Evolutionary conservation across 108 stramenopile genomes (phyloP).

Genomic region (Pseudonitzschia pungens): DNA sequence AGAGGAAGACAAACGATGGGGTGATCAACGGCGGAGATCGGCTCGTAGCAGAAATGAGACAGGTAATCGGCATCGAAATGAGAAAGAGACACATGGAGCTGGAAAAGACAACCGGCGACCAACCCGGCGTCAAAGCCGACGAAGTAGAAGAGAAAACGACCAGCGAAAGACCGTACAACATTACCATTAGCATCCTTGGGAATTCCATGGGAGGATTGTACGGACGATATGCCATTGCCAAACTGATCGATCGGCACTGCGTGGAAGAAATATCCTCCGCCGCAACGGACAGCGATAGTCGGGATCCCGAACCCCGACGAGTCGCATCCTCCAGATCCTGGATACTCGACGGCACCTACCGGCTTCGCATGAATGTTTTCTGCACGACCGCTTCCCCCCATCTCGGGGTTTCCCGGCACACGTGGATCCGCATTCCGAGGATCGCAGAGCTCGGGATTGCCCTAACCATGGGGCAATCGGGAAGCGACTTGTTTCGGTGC

Average conservation of each 20-base stretch:
- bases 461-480: slow-evolving; percentile 58
- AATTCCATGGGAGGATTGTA: slow-evolving; percentile 87
- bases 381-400: slow-evolving; percentile 89
- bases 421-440: slow-evolving; percentile 74
- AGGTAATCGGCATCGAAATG: slow-evolving; percentile 60
- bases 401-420: slow-evolving; percentile 73
- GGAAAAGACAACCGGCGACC: neutral
- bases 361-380: slow-evolving; percentile 68
- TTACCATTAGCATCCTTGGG: slow-evolving; percentile 81
- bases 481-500: slow-evolving; percentile 57
- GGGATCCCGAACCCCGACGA: neutral
- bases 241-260: slow-evolving; percentile 37
- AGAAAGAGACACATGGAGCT: slow-evolving; percentile 20
- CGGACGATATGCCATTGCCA: slow-evolving; percentile 77
- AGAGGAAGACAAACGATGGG: slow-evolving; percentile 76
- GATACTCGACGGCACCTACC: slow-evolving; percentile 38
- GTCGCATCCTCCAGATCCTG: neutral
- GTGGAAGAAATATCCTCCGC: slow-evolving; percentile 11
- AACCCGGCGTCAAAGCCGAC: no score
- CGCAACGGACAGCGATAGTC: slow-evolving; percentile 9
- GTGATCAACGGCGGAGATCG: slow-evolving; percentile 74
- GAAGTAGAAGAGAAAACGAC: slow-evolving; percentile 2
- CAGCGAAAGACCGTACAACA: slow-evolving; percentile 11
- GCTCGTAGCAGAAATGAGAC: slow-evolving; percentile 64
- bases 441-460: slow-evolving; percentile 67